Conservation (phyloP, 352 stramenopile species). For the Pythium folliculosum region DNA sequence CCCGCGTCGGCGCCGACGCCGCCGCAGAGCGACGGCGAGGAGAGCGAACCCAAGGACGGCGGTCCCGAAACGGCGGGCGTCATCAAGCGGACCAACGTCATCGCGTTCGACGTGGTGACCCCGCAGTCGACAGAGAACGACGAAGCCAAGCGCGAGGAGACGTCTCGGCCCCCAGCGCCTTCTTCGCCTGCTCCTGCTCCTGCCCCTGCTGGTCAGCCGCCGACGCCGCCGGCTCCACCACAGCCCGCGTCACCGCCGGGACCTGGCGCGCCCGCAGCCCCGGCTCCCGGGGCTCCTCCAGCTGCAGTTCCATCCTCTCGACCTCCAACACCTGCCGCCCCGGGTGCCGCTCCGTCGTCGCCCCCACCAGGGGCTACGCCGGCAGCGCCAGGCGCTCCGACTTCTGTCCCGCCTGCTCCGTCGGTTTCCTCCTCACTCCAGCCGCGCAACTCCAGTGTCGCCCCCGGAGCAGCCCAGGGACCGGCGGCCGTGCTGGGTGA, state of each 20-base stretch:
- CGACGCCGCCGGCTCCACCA: not conserved
- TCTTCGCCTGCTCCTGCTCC: not conserved
- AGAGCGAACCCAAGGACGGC: not conserved
- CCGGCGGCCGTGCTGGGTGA: not conserved
- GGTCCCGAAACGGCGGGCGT: not conserved
- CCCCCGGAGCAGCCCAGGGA: not conserved
- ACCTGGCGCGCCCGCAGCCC: not conserved
- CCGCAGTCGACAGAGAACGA: not conserved
- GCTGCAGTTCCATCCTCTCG: not conserved
- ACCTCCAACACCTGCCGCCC: not conserved
- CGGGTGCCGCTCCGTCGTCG: not conserved
- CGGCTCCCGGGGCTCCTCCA: not conserved
- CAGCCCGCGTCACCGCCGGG: not conserved
- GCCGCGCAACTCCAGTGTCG: not conserved
- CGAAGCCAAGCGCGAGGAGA: not conserved
- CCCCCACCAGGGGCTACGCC: not conserved
- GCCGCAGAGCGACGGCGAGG: not conserved
- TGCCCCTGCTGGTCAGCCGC: not conserved
- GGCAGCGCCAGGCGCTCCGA: not conserved
- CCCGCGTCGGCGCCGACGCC: not conserved
- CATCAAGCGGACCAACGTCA: slow-evolving; percentile 17
- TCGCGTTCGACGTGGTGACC: slow-evolving; percentile 12
- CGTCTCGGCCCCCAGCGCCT: not conserved
- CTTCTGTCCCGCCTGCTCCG: not conserved
- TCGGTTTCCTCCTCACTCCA: not conserved